Evolutionary conservation across 257 asterid species (phyloP).

Genomic region (Echites panduratus): DNA sequence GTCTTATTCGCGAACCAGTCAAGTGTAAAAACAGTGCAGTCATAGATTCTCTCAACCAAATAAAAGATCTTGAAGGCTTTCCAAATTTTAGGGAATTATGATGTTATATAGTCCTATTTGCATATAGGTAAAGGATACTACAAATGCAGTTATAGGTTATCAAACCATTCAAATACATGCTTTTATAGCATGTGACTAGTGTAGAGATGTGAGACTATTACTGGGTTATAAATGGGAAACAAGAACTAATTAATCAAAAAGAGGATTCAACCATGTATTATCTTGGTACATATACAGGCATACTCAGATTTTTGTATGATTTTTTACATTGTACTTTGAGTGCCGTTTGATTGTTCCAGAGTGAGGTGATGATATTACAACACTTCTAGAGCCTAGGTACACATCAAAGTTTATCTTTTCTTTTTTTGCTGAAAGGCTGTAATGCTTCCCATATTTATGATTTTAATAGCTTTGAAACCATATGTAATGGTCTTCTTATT

Average conservation of each 20-base stretch:
- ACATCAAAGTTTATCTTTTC: not conserved
- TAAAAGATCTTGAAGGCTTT: too few relatives aligned
- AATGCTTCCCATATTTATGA: not conserved
- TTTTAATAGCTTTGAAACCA: not conserved
- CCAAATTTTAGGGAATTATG: too few relatives aligned
- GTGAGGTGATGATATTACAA: not conserved
- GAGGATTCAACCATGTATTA: not conserved
- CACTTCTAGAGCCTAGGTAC: not conserved
- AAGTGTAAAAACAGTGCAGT: not conserved
- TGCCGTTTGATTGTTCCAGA: not conserved
- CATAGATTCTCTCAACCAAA: not conserved
- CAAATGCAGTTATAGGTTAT: not conserved
- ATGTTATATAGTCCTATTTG: too few relatives aligned
- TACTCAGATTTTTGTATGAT: not conserved
- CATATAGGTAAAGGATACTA: too few relatives aligned
- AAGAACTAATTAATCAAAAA: not conserved
- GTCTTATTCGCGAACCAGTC: not conserved
- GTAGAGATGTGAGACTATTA: not conserved
- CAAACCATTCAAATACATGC: not conserved
- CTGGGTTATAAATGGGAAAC: not conserved
- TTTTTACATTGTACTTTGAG: not conserved
- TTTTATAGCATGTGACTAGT: not conserved
- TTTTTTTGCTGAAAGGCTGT: not conserved
- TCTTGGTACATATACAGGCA: not conserved
- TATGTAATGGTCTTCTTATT: not conserved